Conservation (phyloP, 2,329 filamentous ascomycete genomes). For the Phyllosticta paracitricarpa region DNA sequence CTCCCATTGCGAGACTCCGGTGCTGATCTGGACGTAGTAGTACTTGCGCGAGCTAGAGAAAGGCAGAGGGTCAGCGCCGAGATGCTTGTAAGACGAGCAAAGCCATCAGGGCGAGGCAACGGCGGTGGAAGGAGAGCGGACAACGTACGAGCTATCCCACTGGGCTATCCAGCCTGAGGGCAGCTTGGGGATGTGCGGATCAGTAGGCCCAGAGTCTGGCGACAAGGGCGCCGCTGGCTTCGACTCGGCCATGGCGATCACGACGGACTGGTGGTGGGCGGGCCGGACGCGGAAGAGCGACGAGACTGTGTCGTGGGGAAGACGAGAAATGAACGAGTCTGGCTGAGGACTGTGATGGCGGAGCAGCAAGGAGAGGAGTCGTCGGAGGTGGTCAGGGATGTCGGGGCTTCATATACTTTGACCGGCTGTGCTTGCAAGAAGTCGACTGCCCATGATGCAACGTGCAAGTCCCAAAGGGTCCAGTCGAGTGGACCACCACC, state of each 20-base stretch:
- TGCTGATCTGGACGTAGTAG: conserved; percentile 57
- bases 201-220: conserved; percentile 30
- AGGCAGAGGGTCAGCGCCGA: conserved; percentile 14
- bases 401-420: not conserved
- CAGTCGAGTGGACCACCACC: not conserved
- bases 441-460: not conserved
- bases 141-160: conserved; percentile 29
- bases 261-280: not conserved
- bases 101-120: conserved; percentile 9
- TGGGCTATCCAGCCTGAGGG: conserved; percentile 32
- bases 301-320: not conserved
- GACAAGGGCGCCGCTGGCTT: conserved; percentile 13
- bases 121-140: not conserved
- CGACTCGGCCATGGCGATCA: conserved; percentile 7
- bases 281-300: conserved; percentile 2
- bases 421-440: not conserved
- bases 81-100: conserved; percentile 19
- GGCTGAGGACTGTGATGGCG: not conserved
- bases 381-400: not conserved
- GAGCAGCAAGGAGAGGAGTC: not conserved
- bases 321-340: not conserved
- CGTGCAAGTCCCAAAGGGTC: not conserved
- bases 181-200: conserved; percentile 27
- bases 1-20: conserved; percentile 66
- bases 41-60: conserved; percentile 29